phyloP scores from a whole-genome alignment of 73 alveolate species.

The Tetrahymena thermophila region DNA sequence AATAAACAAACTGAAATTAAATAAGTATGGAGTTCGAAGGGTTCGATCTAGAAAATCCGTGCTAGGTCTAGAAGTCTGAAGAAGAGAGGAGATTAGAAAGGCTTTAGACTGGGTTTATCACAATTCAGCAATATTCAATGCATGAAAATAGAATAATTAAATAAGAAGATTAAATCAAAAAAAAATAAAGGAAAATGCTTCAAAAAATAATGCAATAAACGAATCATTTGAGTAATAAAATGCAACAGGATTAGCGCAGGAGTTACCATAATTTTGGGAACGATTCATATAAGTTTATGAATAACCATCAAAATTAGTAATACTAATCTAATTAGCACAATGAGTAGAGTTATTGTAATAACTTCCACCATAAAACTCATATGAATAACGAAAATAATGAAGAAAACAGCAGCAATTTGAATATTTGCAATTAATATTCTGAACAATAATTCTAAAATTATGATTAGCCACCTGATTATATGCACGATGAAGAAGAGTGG shows the following conservation, averaged over 20 bases:
- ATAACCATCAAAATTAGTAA: background rate
- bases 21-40: background rate
- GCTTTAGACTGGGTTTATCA: background rate
- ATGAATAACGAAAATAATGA: background rate
- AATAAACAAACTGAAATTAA: background rate
- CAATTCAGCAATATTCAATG: background rate
- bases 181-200: background rate
- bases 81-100: background rate
- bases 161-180: background rate
- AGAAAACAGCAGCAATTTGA: background rate
- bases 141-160: background rate
- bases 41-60: background rate
- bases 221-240: background rate
- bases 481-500: background rate
- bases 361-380: background rate
- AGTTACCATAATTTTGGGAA: background rate
- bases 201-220: background rate
- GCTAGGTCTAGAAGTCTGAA: background rate
- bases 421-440: background rate
- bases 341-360: background rate
- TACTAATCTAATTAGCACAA: background rate
- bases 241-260: background rate
- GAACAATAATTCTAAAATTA: background rate
- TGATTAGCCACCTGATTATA: background rate
- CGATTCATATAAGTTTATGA: background rate